Evolutionary conservation across 176 grass and related monocot genomes (phyloP), one percentile per base, ranked within the genome.

Genomic region (Musa beccarii): DNA sequence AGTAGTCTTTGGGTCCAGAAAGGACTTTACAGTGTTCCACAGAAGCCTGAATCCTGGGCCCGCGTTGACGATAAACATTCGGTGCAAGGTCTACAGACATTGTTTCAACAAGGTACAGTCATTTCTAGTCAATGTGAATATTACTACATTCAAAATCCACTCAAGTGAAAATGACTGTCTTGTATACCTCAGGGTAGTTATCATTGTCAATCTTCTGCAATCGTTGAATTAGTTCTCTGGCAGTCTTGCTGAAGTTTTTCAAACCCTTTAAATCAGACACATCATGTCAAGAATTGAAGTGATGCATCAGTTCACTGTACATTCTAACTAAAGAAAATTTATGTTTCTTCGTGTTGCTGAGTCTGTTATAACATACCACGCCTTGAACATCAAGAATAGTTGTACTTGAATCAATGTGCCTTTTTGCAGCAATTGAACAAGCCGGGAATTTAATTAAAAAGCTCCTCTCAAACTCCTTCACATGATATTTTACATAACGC

Each of bases 31-130:
- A 20, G 94, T 98, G 84, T 80, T 91, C 94, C 94, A 98, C 56
- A 98, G 73, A 25, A 98, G 76, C 78, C 88, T 87, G 74, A 98
- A 98, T 14, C 90, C 90, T 7, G 90, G 86, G 65, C 94, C 94
- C 74, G 94, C 94, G 91, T 98, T 98, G 72, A 98, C 88, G 43
- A 98, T 93, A 69, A 98, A 98, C 94, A 98, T 98, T 84, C 85
- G 90, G 81, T 87, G 81, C 56, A 98, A 76, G 76, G 94, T 98
- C 94, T 98, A 82, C 10, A 83, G 17, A 76, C 21, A 83, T 70
- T 19, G n/a, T 69, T 69, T 69, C 23, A 69, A 14, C 68, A 51
- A 13, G 10, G 34, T 43, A 26, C 24, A 66, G 21, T 9, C 19
- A 20, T n/a, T 19, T 59, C 57, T 59, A 79, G 66, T 5, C 53